Conservation (phyloP, 2,329 filamentous ascomycete species). For the Colletotrichum simmondsii region DNA sequence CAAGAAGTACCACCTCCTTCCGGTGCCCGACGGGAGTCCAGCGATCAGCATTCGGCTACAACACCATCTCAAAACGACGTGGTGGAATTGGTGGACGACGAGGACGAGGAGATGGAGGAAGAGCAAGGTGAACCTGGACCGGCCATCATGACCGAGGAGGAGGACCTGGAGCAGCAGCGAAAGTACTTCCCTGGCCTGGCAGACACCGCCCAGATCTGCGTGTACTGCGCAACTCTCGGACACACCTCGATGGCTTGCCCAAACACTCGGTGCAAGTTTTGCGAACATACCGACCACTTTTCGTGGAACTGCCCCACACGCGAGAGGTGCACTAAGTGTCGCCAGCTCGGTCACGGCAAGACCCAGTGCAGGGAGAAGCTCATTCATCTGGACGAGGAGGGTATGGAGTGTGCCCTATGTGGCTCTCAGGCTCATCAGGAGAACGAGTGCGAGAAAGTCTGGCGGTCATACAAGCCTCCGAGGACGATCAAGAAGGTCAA, state of each 20-base stretch:
- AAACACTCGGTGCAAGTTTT: slow-evolving; percentile 59
- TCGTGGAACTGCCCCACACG: slow-evolving; percentile 61
- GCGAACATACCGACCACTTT: slow-evolving; percentile 57
- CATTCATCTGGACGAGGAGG: slow-evolving; percentile 60
- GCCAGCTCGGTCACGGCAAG: slow-evolving; percentile 68
- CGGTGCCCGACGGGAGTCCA: not conserved
- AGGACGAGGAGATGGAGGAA: not conserved
- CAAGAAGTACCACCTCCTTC: slow-evolving; percentile 5
- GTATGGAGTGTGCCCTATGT: slow-evolving; percentile 71
- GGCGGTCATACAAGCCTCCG: slow-evolving; percentile 64
- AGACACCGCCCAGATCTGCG: slow-evolving; percentile 57
- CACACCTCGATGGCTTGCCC: slow-evolving; percentile 60
- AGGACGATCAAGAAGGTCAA: slow-evolving; percentile 58
- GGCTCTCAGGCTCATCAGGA: slow-evolving; percentile 67
- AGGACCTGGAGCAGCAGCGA: slow-evolving; percentile 51
- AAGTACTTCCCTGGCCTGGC: slow-evolving; percentile 64
- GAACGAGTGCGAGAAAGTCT: slow-evolving; percentile 67
- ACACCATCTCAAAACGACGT: slow-evolving; percentile 29
- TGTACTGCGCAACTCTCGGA: slow-evolving; percentile 60
- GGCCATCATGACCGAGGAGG: slow-evolving; percentile 36
- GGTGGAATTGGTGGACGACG: not conserved
- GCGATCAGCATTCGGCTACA: not conserved
- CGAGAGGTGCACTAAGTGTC: slow-evolving; percentile 68
- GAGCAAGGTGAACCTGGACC: slow-evolving; percentile 18
- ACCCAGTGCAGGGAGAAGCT: slow-evolving; percentile 67